Evolutionary conservation across 805 yeast species (phyloP), one percentile per base, ranked within the genome.

Genomic region (Lachancea cidri): DNA sequence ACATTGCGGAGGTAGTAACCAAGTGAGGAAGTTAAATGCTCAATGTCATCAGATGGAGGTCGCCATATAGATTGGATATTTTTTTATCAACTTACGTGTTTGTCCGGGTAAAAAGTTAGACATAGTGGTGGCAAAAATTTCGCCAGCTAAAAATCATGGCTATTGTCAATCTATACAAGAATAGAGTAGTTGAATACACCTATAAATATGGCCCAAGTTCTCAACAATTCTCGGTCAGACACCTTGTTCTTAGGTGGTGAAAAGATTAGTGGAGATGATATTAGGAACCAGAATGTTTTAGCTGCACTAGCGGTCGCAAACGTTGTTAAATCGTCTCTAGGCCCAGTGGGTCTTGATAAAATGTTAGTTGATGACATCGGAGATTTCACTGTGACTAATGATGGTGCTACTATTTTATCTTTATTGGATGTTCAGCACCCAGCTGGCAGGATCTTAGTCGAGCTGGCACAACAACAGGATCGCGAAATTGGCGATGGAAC

Each of bases 361-460:
- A 93, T 93, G 96, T 74, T 93, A 36, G 99, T 93, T 30, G 99
- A 93, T 66, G 98, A 93, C 58, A 94, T 93, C 66, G 98, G 98
- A 49, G 98, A 94, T 67, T 97, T 93, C 35, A 89, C 96, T 4
- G 97, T 93, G 38, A 93, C 99, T 35, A 93, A 93, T 66, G 99
- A 93, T 66, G 99, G 99, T 51, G 98, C 99, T 45, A 93, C 98
- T 4, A 93, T 93, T 55, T 71, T 93, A 49, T 76, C 87, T 7
- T 67, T 94, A 39, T 71, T 93, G 50, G 98, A 93, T 61, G 98
- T 93, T 38, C 96, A 93, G 67, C 98, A 93, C 64, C 99, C 99
- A 27, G 98, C 98, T 1, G 98, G 98, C 14, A 91, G 88, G 68
- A 93, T 93, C 54, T 71, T 93, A 44, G 98, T 93, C 37, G 98